phyloP scores from a whole-genome alignment of 2,329 filamentous ascomycete species.

The Aphanocladium album region DNA sequence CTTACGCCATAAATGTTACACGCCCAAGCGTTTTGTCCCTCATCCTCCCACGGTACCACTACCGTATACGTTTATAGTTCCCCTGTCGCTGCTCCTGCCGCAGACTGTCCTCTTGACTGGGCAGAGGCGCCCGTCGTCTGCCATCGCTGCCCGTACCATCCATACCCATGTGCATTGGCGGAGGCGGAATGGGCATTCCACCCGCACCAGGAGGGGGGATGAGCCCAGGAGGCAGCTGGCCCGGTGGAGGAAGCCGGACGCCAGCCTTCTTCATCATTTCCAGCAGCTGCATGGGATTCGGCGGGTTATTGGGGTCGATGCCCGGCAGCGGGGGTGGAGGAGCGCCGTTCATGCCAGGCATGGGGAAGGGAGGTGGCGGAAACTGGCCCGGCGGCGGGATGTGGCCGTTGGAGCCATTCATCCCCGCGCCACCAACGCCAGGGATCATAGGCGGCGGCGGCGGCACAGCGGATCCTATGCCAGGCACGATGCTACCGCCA shows the following conservation, averaged over 20 bases:
- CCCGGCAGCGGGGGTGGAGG: conserved; percentile 50
- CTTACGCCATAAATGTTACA: background rate
- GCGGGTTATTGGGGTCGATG: conserved; percentile 53
- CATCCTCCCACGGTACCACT: background rate
- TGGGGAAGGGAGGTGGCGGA: conserved; percentile 50
- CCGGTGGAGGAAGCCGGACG: conserved; percentile 54
- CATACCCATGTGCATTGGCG: conserved; percentile 31
- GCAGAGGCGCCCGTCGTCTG: conserved; percentile 61
- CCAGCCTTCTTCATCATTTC: conserved; percentile 63
- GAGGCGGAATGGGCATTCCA: conserved; percentile 33
- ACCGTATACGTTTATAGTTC: conserved; percentile 44
- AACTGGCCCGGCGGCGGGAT: conserved; percentile 40
- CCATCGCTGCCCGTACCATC: conserved; percentile 30
- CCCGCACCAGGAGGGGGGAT: conserved; percentile 35
- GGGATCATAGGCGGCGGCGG: conserved; percentile 40
- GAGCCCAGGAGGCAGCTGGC: conserved; percentile 39
- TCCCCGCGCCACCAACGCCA: conserved; percentile 37
- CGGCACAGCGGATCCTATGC: conserved; percentile 39
- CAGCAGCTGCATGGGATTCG: conserved; percentile 55
- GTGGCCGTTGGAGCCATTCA: conserved; percentile 32
- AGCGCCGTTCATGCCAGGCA: conserved; percentile 43
- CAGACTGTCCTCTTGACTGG: conserved; percentile 78
- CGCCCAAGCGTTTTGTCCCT: background rate
- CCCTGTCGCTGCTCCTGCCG: conserved; percentile 68
- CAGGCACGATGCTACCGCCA: conserved; percentile 31